Evolutionary conservation across 108 stramenopile genomes (phyloP).

Genomic region (Nitzschia sp.): DNA sequence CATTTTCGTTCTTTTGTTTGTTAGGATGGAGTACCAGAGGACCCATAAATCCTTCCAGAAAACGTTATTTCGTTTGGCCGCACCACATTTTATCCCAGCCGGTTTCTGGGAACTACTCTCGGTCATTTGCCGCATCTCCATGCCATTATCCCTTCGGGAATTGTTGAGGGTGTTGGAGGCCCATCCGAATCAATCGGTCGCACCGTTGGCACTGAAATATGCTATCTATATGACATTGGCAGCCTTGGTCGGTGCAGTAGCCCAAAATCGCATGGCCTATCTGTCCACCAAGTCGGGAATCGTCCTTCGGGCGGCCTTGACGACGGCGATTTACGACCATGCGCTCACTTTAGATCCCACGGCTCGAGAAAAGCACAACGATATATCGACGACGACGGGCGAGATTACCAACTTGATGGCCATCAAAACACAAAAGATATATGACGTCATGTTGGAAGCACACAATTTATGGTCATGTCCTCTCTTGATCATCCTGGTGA

Average conservation of each 20-base stretch:
- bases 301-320: conserved; percentile 50
- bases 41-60: conserved; percentile 11
- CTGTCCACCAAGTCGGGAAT: conserved; percentile 67
- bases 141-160: conserved; percentile 74
- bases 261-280: conserved; percentile 69
- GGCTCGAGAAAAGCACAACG: conserved; percentile 55
- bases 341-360: conserved; percentile 53
- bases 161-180: conserved; percentile 67
- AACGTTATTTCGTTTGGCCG: conserved; percentile 55
- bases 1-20: too few relatives aligned
- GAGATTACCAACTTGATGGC: conserved; percentile 75
- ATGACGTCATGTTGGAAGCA: conserved; percentile 77
- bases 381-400: conserved; percentile 61
- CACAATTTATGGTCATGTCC: conserved; percentile 89
- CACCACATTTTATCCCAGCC: conserved; percentile 60
- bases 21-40: not conserved
- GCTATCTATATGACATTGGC: conserved; percentile 36
- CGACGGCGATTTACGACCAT: conserved; percentile 62
- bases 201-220: conserved; percentile 52
- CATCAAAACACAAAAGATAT: conserved; percentile 83
- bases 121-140: conserved; percentile 58
- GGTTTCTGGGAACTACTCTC: conserved; percentile 68
- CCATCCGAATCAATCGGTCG: conserved; percentile 16
- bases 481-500: conserved; percentile 68
- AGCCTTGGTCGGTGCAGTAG: conserved; percentile 57